phyloP scores from a whole-genome alignment of 192 early-diverging fungal genomes.

The Backusella liffmaniae region DNA sequence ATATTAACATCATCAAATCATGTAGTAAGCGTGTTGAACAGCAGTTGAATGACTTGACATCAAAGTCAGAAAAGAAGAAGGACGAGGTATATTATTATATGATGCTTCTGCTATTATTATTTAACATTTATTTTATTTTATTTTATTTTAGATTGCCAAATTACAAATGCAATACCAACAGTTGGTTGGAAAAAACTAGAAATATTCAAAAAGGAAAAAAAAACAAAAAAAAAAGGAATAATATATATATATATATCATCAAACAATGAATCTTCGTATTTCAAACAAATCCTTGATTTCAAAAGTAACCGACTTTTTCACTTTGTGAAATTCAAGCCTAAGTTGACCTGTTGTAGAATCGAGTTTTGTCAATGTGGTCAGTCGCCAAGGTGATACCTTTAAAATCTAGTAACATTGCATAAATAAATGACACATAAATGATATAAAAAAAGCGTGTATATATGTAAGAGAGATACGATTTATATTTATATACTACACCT shows the following conservation, averaged over 20 bases:
- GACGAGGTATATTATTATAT: constrained; percentile 51
- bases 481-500: background rate
- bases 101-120: background rate
- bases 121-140: background rate
- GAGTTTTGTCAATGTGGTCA: background rate
- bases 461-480: background rate
- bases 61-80: constrained; percentile 85
- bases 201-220: background rate
- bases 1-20: background rate
- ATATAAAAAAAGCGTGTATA: background rate
- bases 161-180: constrained; percentile 34
- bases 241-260: background rate
- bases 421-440: background rate
- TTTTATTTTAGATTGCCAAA: constrained; percentile 22
- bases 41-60: constrained; percentile 74
- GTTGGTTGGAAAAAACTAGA: constrained; percentile 13
- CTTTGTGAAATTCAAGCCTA: constrained; percentile 3
- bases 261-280: background rate
- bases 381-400: background rate
- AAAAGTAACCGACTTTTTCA: background rate
- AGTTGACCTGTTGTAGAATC: background rate
- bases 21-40: constrained; percentile 79
- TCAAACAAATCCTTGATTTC: background rate
- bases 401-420: background rate
- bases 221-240: background rate